Base-by-base conservation (phyloP, 345 rosid species). In the Euphorbia lathyris region DNA sequence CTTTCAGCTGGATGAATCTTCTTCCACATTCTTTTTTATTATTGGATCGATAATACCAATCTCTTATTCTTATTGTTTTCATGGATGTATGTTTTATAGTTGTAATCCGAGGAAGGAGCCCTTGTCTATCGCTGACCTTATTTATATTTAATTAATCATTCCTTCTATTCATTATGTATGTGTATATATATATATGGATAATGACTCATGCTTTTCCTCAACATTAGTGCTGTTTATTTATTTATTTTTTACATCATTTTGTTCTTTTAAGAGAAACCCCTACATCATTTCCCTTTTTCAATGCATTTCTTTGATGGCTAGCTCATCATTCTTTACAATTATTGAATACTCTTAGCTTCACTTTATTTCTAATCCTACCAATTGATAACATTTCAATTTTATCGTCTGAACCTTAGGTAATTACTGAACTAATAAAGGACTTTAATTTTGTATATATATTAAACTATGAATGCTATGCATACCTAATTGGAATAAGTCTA, bases 1-100 rank as follows among this genome's bases (percentile, higher is more conserved):
- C 68, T 36, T 20, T 71, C 76, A 6, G 79, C 70, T 0, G 88
- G 88, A 72, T 84, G 76, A 60, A 84, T 72, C 70, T 68, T 84
- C 3, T 14, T 45, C 19, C 77, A 84, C 87, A 82, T 84, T 43
- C 38, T 34, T 34, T 7, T 34, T 3, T 34, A 34, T 34, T 7
- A 34, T n/a, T n/a, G n/a, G n/a, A n/a, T n/a, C n/a, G 53, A 58
- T 58, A 51, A 43, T 12, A 13, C 14, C 34, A 8, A 56, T 17
- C 29, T 45, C n/a, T n/a, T n/a, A n/a, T n/a, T n/a, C n/a, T n/a
- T n/a, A n/a, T 40, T 23, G 11, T 43, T 42, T 16, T 14, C 3
- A 27, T 25, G 22, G 32, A 17, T 36, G 0, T 29, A 9, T 19
- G 36, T 30, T 4, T 50, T 29, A 10, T 20, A 34, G 38, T 2